phyloP scores from a whole-genome alignment of 306 rosid species.

The Acacia crassicarpa region DNA sequence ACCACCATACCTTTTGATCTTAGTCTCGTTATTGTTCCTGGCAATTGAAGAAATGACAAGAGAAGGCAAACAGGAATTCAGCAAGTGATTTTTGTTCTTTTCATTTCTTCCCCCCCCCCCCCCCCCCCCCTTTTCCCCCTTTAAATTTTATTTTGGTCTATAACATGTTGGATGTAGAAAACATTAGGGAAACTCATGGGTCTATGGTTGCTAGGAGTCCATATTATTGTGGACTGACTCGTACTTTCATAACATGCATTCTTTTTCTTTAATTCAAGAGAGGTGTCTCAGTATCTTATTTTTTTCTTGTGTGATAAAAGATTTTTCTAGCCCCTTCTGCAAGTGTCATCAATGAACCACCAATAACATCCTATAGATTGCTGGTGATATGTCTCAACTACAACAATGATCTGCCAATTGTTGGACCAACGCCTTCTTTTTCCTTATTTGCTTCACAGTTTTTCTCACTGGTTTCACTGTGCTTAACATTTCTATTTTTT shows the following conservation, averaged over 20 bases:
- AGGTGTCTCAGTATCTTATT: constrained; percentile 1
- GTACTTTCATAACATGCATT: constrained; percentile 58
- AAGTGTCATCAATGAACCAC: constrained; percentile 24
- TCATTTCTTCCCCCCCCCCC: background rate
- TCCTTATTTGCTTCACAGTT: background rate
- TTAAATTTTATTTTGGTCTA: constrained; percentile 31
- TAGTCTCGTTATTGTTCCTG: constrained; percentile 37
- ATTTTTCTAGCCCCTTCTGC: constrained; percentile 44
- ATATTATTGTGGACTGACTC: constrained; percentile 47
- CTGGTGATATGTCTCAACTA: constrained; percentile 7
- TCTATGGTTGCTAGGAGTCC: constrained; percentile 41
- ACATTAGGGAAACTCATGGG: constrained; percentile 43
- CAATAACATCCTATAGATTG: constrained; percentile 39
- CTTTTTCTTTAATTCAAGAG: constrained; percentile 64
- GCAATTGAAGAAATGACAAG: constrained; percentile 49
- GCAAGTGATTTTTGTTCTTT: constrained; percentile 39
- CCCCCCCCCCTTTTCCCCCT: background rate
- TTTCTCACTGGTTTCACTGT: background rate
- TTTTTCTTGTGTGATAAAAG: constrained; percentile 33
- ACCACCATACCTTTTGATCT: constrained; percentile 37
- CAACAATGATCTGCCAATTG: background rate
- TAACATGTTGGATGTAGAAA: constrained; percentile 51
- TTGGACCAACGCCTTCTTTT: background rate
- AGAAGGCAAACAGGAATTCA: constrained; percentile 44
- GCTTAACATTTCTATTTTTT: too few species aligned